Evolutionary conservation across 768 basidiomycete species (phyloP), one percentile per base, ranked within the genome.

Genomic region (Dictyophora rubrovolvata): DNA sequence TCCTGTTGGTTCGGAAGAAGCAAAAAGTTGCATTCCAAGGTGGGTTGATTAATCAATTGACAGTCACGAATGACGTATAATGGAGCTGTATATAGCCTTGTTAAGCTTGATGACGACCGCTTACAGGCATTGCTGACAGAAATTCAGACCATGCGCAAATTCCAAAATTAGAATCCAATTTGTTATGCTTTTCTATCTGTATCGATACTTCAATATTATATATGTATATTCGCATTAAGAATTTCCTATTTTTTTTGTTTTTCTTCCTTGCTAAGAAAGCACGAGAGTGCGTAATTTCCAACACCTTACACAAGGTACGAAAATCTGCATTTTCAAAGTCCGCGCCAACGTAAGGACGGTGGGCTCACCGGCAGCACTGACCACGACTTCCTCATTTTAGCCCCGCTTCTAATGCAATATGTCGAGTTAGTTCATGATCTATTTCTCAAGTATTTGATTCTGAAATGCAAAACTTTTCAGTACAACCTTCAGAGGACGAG

Each of bases 11-110:
- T 80, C 89, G 4, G 93, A 95, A 64, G 93, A 95, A 70, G 87
- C 92, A 23, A 94, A 93, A 75, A 92, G 92, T 65, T 79, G 93
- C 55, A 75, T 95, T 35, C 93, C 93, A 7, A 94, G 91, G 92
- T 87, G 55, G 18, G 74, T 65, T 37, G 10, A 10, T 36, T 37
- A 16, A 54, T 21, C 46, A 7, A 42, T 54, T 21, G 48, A 52
- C 18, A 51, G 53, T 28, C 12, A 11, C 48, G 22, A 1, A 34
- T 36, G 16, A 22, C 21, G 18, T 56, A n/a, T 52, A 16, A 47
- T 55, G 21, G 49, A 35, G n/a, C 22, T 23, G 36, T 33, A 16
- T 46, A 6, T 55, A 93, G 92, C 70, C 78, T 95, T 28, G 84
- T 88, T 21, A 91, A 91, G 68, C 82, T 91, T 54, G 92, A 94